Evolutionary conservation across 768 basidiomycete genomes (phyloP), one percentile per base, ranked within the genome.

Genomic region (Psilocybe tampanensis): DNA sequence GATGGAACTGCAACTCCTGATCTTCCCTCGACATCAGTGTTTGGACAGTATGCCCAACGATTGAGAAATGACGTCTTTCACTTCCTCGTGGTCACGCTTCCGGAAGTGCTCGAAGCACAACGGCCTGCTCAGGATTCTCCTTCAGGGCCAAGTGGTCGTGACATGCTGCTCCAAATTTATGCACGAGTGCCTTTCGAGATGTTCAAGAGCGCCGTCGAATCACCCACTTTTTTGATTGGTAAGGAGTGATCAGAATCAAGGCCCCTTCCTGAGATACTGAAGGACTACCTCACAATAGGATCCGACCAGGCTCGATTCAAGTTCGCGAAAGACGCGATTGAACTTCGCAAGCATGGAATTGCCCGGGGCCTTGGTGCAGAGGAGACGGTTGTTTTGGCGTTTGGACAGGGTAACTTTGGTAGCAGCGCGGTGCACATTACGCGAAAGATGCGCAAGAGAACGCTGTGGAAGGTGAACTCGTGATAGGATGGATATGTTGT

Each of bases 321-420:
- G 66, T 95, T 95, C 73, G 92, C 93, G 3, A 95, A 95, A 72
- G 92, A 92, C 61, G 91, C 88, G 12, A 89, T 95, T 66, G 89
- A 92, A 65, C 66, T 88, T 65, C 82, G 94, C 64, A 95, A 92
- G 73, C 85, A 84, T 67, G 86, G 86, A n/a, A 81, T 86, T 68
- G 82, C 85, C 44, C 84, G 86, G 60, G 87, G 85, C 52, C 75
- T 80, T 59, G 86, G 88, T 54, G 86, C 84, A 58, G 90, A 92
- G 71, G 93, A 95, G 74, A 92, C 90, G n/a, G 93, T 95, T 42
- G 93, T 96, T 51, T 79, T 95, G 63, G 92, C 92, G 34, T 94
- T 95, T 74, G 90, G 90, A 56, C 89, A 86, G 59, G 80, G 78
- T 63, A 86, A 79, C 62, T 79, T 78, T 72, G 86, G 79, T 49